These are phyloP conservation scores for Exophiala sp. DNA, from an alignment of 2,329 filamentous ascomycete species.

Conservation along the genomic window DNA sequence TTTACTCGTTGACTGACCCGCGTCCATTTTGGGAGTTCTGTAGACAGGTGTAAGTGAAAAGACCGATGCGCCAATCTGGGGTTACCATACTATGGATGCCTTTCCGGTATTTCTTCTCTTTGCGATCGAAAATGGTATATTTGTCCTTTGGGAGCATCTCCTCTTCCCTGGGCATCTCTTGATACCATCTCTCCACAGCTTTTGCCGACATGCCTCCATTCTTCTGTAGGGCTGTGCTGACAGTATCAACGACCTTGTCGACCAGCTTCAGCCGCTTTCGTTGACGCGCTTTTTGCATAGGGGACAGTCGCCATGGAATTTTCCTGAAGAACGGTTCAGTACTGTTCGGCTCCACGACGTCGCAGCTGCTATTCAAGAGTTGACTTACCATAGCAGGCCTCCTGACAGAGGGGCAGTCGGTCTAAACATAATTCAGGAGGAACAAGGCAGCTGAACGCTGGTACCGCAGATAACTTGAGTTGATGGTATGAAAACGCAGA, in stretches of 20 bases:
- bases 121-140: slow-evolving; percentile 95
- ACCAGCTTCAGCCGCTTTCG: slow-evolving; percentile 76
- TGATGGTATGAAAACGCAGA: not conserved
- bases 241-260: slow-evolving; percentile 75
- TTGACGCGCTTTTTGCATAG: slow-evolving; percentile 83
- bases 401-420: slow-evolving; percentile 68
- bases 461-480: not conserved
- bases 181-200: slow-evolving; percentile 83
- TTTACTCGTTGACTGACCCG: slow-evolving; percentile 90
- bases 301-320: slow-evolving; percentile 90
- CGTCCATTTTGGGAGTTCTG: slow-evolving; percentile 87
- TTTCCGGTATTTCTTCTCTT: slow-evolving; percentile 93
- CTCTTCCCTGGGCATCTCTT: slow-evolving; percentile 88
- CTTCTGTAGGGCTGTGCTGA: slow-evolving; percentile 71
- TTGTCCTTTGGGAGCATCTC: slow-evolving; percentile 97
- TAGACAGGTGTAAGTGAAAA: slow-evolving; percentile 20
- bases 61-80: not conserved
- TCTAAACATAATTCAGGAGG: slow-evolving; percentile 64
- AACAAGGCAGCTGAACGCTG: not conserved
- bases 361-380: not conserved
- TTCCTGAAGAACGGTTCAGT: slow-evolving; percentile 60
- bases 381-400: slow-evolving; percentile 70
- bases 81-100: slow-evolving; percentile 84
- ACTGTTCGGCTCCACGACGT: not conserved
- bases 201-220: slow-evolving; percentile 64